Evolutionary conservation across 2,329 filamentous ascomycete species (phyloP).

Genomic region (Colletotrichum aenigma): DNA sequence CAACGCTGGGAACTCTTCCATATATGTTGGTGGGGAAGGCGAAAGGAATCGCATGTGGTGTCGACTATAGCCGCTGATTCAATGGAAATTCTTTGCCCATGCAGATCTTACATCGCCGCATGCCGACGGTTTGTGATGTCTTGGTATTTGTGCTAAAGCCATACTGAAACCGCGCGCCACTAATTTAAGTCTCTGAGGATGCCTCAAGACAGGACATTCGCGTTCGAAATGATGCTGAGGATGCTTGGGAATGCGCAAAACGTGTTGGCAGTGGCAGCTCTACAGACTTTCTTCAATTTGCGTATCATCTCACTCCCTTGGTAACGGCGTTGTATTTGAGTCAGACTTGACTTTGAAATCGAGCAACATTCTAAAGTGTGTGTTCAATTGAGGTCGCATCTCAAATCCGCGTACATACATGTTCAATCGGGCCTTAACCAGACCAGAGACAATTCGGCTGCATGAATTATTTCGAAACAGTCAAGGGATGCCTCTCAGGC

Average conservation of each 20-base stretch:
- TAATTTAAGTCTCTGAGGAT: not conserved
- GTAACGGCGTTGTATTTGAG: not conserved
- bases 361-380: not conserved
- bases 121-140: not conserved
- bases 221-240: not conserved
- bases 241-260: too few species aligned
- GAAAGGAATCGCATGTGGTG: not conserved
- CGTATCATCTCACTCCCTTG: not conserved
- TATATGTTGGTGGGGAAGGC: not conserved
- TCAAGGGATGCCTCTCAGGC: not conserved
- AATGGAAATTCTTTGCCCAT: not conserved
- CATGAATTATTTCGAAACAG: not conserved
- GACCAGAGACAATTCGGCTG: not conserved
- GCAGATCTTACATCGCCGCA: not conserved
- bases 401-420: not conserved
- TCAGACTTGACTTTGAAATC: not conserved
- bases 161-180: not conserved
- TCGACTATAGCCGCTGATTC: not conserved
- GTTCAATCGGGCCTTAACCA: not conserved
- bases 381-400: not conserved
- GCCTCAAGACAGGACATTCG: not conserved
- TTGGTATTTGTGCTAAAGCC: not conserved
- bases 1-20: fast-evolving
- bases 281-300: not conserved
- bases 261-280: too few species aligned